Percentiles rank a stretch among this genome's conserved stretches.
phyloP scores from a whole-genome alignment of 148 eudicot species.

The Talinum fruticosum region DNA sequence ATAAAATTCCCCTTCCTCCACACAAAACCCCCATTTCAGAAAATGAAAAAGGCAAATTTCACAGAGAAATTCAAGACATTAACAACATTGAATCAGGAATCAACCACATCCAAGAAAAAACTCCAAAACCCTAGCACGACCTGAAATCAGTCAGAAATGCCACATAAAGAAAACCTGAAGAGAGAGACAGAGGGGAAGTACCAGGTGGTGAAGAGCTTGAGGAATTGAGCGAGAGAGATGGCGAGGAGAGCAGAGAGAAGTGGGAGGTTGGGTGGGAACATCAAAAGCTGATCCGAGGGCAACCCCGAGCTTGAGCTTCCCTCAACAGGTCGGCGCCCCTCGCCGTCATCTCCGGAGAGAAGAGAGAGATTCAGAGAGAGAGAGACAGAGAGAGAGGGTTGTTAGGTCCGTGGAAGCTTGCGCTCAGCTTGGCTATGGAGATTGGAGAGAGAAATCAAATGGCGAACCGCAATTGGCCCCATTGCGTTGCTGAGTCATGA shows the following conservation, averaged over 20 bases:
- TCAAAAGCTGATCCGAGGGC: slow-evolving; percentile 26
- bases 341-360: slow-evolving; percentile 36
- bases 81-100: neutral
- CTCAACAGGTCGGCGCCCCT: slow-evolving; percentile 25
- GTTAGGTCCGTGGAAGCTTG: neutral
- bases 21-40: too few species aligned
- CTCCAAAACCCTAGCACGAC: neutral
- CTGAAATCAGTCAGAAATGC: neutral
- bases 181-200: slow-evolving; percentile 14
- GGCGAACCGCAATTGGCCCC: neutral
- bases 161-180: neutral
- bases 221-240: slow-evolving; percentile 52
- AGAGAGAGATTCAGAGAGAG: neutral
- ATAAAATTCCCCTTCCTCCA: too few species aligned
- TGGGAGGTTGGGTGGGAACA: slow-evolving; percentile 44
- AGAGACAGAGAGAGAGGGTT: neutral
- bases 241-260: slow-evolving; percentile 54
- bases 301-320: slow-evolving; percentile 30
- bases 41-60: too few species aligned
- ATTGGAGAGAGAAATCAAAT: neutral
- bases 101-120: neutral
- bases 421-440: neutral
- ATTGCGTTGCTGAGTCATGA: neutral
- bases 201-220: slow-evolving; percentile 59
- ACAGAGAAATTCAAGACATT: too few species aligned